Evolutionary conservation across 768 basidiomycete species (phyloP).

Genomic region (Fomitopsis serialis): DNA sequence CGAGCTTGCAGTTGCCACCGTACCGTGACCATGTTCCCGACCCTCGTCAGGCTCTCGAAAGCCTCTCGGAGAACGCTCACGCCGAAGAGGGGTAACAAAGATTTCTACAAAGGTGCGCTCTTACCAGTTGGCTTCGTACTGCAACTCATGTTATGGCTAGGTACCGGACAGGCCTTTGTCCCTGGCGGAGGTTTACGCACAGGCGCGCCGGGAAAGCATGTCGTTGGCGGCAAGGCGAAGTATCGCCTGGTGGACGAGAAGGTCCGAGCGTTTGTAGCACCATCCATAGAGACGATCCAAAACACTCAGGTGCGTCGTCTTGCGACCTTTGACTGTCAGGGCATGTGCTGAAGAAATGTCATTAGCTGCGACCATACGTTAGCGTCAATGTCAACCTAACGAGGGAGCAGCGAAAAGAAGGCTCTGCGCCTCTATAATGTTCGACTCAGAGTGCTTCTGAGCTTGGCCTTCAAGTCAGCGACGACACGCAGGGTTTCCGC

Average conservation of each 20-base stretch:
- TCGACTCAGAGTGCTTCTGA: conserved; percentile 19
- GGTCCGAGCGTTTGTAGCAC: conserved; percentile 81
- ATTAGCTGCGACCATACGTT: conserved; percentile 73
- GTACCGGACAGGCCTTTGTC: conserved; percentile 77
- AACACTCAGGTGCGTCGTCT: conserved; percentile 45
- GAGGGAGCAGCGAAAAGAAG: conserved; percentile 19
- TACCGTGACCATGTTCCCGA: conserved; percentile 53
- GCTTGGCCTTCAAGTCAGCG: no score
- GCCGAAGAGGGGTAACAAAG: conserved; percentile 87
- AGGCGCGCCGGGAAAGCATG: conserved; percentile 84
- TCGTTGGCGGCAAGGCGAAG: conserved; percentile 70
- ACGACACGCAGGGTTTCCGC: no score
- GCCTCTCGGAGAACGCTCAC: conserved; percentile 82
- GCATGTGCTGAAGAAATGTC: not conserved
- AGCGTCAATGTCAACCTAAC: conserved; percentile 35
- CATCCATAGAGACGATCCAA: conserved; percentile 59
- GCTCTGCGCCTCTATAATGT: conserved; percentile 21
- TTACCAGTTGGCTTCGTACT: not conserved
- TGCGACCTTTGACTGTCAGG: not conserved
- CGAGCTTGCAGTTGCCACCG: not conserved
- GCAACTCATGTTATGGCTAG: conserved; percentile 29
- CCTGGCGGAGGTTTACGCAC: conserved; percentile 77
- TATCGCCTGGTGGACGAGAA: conserved; percentile 78
- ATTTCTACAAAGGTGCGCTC: conserved; percentile 87
- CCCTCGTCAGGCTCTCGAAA: conserved; percentile 59